phyloP scores from a whole-genome alignment of 345 rosid genomes.

The Melastoma malabathricum region DNA sequence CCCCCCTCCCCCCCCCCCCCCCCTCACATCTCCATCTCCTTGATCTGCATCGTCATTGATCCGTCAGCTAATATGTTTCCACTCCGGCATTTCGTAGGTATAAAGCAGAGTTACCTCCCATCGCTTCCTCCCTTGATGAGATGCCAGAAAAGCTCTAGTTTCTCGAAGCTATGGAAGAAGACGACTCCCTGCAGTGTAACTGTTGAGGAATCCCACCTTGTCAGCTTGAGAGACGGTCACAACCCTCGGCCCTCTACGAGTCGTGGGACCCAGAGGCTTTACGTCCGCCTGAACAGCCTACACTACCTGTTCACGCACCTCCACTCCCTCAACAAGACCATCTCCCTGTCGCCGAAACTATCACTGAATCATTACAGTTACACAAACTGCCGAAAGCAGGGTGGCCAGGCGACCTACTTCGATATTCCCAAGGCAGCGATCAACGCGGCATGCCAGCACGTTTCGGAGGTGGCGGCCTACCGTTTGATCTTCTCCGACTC shows the following conservation, averaged over 20 bases:
- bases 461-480: constrained; percentile 38
- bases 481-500: constrained; percentile 40
- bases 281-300: constrained; percentile 73
- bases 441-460: constrained; percentile 28
- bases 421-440: constrained; percentile 21
- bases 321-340: constrained; percentile 70
- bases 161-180: constrained; percentile 55
- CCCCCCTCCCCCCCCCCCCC: not conserved
- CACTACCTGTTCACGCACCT: constrained; percentile 63
- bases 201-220: constrained; percentile 16
- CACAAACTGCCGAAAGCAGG: constrained; percentile 12
- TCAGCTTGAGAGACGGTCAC: constrained; percentile 23
- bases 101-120: constrained; percentile 74
- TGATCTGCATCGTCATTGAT: not conserved
- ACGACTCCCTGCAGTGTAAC: constrained; percentile 50
- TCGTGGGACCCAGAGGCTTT: constrained; percentile 86
- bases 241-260: constrained; percentile 78
- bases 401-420: constrained; percentile 18
- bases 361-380: constrained; percentile 26
- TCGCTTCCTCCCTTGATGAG: constrained; percentile 75
- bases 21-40: not conserved
- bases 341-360: constrained; percentile 50
- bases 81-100: constrained; percentile 27
- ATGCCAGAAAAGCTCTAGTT: constrained; percentile 61
- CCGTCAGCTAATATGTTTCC: not conserved